Evolutionary conservation across 805 yeast species (phyloP), one percentile per base, ranked within the genome.

Genomic region (Saturnispora ahearnii): DNA sequence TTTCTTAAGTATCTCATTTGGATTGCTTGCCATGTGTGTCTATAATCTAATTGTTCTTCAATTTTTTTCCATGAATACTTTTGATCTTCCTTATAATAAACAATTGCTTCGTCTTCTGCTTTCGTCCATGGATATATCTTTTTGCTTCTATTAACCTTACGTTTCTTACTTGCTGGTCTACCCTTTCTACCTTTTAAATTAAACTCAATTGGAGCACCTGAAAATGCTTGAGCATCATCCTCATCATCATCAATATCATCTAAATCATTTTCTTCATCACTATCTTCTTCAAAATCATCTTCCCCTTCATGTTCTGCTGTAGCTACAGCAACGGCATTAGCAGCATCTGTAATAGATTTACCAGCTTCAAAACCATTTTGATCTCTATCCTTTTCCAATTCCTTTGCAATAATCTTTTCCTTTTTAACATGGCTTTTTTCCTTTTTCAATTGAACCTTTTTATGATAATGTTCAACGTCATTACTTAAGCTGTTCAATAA

Each of bases 1-100:
- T 66, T 60, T 9, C 76, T 62, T 41, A 73, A 58, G 52, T 73
- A 73, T 46, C 75, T 56, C 76, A 72, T 73, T 56, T 73, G 77
- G 33, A 73, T 67, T 2, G 75, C 73, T 55, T 71, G 75, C 74
- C 74, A 70, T 13, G 73, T 57, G 52, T 71, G 74, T 44, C 62
- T 56, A 12, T 57, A 46, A 10, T 62, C 62, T 15, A 68, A 49
- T 29, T 63, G 55, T 30, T 55, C 54, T 30, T 69, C 69, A 40
- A 72, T 69, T 45, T 62, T 60, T 38, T 65, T 65, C 76, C 76
- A 72, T 21, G 73, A 61, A 41, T 61, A 60, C 29, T 61, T 58
- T 54, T 62, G 51, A 45, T 60, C 63, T 53, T 72, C 75, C 49
- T 70, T 68, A 53, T 63, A 67, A 46, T 62, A 61, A 4, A 68